Conservation (phyloP, 495 filamentous ascomycete species). For the Tuber umbilicatum region DNA sequence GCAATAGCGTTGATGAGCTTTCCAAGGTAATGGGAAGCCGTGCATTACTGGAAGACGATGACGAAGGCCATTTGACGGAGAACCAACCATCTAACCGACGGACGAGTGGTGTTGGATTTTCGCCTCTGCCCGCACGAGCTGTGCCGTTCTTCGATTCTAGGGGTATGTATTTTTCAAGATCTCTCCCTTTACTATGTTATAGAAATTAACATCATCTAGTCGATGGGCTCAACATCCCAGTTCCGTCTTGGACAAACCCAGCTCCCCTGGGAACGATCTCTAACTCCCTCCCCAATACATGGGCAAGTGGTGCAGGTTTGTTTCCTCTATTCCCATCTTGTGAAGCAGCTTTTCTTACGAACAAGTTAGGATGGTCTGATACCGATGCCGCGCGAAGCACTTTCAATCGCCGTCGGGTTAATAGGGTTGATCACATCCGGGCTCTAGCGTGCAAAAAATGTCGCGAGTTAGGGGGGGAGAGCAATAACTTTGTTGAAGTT, state of each 20-base stretch:
- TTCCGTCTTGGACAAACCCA: slow-evolving; percentile 39
- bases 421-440: slow-evolving; percentile 35
- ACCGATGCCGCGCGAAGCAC: slow-evolving; percentile 38
- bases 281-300: slow-evolving; percentile 39
- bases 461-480: slow-evolving; percentile 36
- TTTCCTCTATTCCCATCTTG: slow-evolving; percentile 8
- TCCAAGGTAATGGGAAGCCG: slow-evolving; percentile 84
- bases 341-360: slow-evolving; percentile 7
- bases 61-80: slow-evolving; percentile 49
- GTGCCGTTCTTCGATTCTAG: slow-evolving; percentile 49
- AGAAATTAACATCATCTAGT: background rate
- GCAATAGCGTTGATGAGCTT: slow-evolving; percentile 62
- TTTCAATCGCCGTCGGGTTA: slow-evolving; percentile 37
- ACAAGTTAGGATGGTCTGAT: slow-evolving; percentile 40
- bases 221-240: slow-evolving; percentile 16
- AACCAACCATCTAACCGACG: slow-evolving; percentile 40
- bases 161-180: slow-evolving; percentile 41
- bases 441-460: slow-evolving; percentile 34
- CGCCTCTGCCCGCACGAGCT: slow-evolving; percentile 34
- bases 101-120: slow-evolving; percentile 37
- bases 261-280: slow-evolving; percentile 33
- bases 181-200: background rate
- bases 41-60: slow-evolving; percentile 78
- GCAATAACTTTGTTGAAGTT: slow-evolving; percentile 60
- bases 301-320: slow-evolving; percentile 41